Evolutionary conservation across 2,329 filamentous ascomycete genomes (phyloP).

Genomic region (Botrytis fragariae): DNA sequence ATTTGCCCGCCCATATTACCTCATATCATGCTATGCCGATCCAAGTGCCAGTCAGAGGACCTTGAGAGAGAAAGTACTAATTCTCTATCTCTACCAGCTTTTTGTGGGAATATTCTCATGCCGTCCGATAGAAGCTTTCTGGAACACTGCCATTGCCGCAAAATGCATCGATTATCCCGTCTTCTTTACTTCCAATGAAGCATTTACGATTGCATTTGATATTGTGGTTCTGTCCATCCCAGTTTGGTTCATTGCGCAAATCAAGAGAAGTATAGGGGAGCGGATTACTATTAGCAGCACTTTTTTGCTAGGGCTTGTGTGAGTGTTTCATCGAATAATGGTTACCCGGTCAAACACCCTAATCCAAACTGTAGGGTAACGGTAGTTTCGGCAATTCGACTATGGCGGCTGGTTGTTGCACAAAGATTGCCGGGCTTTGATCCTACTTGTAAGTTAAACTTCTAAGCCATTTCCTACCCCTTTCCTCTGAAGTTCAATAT

Average conservation of each 20-base stretch:
- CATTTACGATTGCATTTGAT: conserved; percentile 3
- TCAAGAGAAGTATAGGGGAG: background rate
- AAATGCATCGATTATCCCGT: background rate
- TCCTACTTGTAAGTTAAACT: conserved; percentile 3
- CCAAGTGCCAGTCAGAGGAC: background rate
- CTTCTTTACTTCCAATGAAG: conserved; percentile 15
- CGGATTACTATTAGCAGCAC: conserved; percentile 1
- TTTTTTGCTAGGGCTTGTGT: conserved; percentile 3
- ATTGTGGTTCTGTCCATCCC: conserved; percentile 10
- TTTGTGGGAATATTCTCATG: background rate
- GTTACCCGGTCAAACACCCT: background rate
- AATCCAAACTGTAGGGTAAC: conserved; percentile 2
- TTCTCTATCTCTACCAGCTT: background rate
- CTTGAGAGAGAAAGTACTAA: background rate
- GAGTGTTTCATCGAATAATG: background rate
- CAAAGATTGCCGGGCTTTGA: background rate
- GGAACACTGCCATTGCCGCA: background rate
- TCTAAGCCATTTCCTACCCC: background rate
- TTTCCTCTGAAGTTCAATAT: background rate
- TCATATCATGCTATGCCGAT: background rate
- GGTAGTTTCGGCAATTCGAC: background rate
- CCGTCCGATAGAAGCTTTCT: background rate
- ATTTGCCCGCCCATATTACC: background rate
- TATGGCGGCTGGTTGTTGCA: background rate
- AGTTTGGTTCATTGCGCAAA: conserved; percentile 13